Percentiles rank a stretch among this genome's conserved stretches.
Evolutionary conservation across 2,329 filamentous ascomycete species (phyloP).

Genomic region (Aspergillus calidoustus): DNA sequence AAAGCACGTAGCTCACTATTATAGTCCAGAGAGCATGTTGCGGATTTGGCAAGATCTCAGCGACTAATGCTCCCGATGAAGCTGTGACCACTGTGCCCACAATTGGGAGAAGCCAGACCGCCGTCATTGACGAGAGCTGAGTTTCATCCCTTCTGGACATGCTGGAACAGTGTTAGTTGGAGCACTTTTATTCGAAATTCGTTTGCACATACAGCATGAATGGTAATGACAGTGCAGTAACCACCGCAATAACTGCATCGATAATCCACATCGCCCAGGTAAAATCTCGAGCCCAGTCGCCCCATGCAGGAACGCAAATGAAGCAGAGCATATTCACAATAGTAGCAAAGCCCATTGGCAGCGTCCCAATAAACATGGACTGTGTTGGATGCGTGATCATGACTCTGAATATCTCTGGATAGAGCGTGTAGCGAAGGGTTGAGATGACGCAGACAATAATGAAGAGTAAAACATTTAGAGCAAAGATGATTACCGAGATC

Average conservation of each 20-base stretch:
- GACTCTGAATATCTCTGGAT: slow-evolving; percentile 67
- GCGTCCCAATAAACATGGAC: slow-evolving; percentile 69
- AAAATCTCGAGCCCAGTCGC: slow-evolving; percentile 58
- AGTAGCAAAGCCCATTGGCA: slow-evolving; percentile 71
- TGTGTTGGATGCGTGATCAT: slow-evolving; percentile 71
- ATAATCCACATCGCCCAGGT: slow-evolving; percentile 65
- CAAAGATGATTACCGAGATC: slow-evolving; percentile 43
- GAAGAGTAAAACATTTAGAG: slow-evolving; percentile 43
- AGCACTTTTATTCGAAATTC: too few relatives aligned
- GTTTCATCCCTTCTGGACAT: slow-evolving; percentile 30
- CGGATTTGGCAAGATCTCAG: slow-evolving; percentile 60
- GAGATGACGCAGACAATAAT: slow-evolving; percentile 51
- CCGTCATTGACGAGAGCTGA: slow-evolving; percentile 64
- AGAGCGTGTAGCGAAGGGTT: slow-evolving; percentile 65
- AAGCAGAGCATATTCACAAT: slow-evolving; percentile 69
- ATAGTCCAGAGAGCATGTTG: slow-evolving; percentile 66
- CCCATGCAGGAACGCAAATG: slow-evolving; percentile 65
- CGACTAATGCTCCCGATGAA: slow-evolving; percentile 66
- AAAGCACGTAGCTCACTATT: slow-evolving; percentile 70
- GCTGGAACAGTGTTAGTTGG: slow-evolving; percentile 16
- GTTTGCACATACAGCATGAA: slow-evolving; percentile 57
- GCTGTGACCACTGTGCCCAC: slow-evolving; percentile 70
- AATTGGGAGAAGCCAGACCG: slow-evolving; percentile 69
- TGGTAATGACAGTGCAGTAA: slow-evolving; percentile 60
- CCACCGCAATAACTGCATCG: slow-evolving; percentile 58